Percentiles rank a stretch among this genome's conserved stretches.
phyloP scores from a whole-genome alignment of 2,329 filamentous ascomycete species.

The Sclerotiophoma versabilis region DNA sequence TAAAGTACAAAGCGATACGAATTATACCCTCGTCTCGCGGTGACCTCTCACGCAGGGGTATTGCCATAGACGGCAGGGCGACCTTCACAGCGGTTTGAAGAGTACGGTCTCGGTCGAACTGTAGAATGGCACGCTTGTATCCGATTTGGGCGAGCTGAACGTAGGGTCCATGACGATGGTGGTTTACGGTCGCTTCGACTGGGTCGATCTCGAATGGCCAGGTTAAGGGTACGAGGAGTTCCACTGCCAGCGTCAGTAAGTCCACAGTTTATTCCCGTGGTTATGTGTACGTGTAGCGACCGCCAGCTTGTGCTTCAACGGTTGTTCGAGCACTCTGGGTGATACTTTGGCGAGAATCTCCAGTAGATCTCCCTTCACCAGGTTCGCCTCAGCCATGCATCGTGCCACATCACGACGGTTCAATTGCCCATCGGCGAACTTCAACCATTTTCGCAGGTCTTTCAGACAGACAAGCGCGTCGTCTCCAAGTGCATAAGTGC shows the following conservation, averaged over 20 bases:
- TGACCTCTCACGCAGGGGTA: slow-evolving; percentile 76
- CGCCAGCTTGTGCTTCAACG: slow-evolving; percentile 78
- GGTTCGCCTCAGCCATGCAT: slow-evolving; percentile 88
- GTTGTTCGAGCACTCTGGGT: slow-evolving; percentile 74
- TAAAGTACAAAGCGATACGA: slow-evolving; percentile 85
- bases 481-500: slow-evolving; percentile 87
- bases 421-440: slow-evolving; percentile 89
- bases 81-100: slow-evolving; percentile 82
- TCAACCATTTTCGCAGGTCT: slow-evolving; percentile 94
- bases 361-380: slow-evolving; percentile 88
- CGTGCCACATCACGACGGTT: slow-evolving; percentile 95
- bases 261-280: fast-evolving
- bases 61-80: slow-evolving; percentile 84
- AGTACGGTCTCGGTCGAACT: slow-evolving; percentile 78
- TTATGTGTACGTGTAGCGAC: slow-evolving; percentile 70
- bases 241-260: slow-evolving; percentile 60
- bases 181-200: slow-evolving; percentile 86
- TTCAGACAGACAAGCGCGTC: slow-evolving; percentile 90
- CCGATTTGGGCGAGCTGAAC: slow-evolving; percentile 84
- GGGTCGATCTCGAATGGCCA: slow-evolving; percentile 87
- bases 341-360: slow-evolving; percentile 83
- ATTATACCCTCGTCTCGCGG: slow-evolving; percentile 89
- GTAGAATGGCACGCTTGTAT: slow-evolving; percentile 89
- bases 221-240: slow-evolving; percentile 89
- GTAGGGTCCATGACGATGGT: slow-evolving; percentile 89